Evolutionary conservation across 139 green algal species (phyloP).

Genomic region (Ettlia oleoabundans): DNA sequence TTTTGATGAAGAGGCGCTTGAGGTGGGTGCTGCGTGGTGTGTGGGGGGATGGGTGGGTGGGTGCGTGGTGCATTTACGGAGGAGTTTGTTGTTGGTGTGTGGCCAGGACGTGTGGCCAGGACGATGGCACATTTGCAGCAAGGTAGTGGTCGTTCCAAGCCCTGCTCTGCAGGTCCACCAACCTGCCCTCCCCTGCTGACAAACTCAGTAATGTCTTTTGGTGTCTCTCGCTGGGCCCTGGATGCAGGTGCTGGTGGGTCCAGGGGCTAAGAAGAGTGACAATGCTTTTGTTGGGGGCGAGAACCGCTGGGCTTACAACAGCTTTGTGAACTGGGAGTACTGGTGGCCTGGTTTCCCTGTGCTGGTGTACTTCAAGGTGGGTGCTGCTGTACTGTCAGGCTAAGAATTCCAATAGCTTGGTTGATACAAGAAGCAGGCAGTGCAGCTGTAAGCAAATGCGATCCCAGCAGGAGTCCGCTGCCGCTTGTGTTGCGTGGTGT

Average conservation of each 20-base stretch:
- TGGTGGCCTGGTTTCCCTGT: constrained; percentile 93
- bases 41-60: neutral
- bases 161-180: too few species aligned
- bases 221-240: neutral
- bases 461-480: too few species aligned
- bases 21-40: constrained; percentile 28
- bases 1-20: constrained; percentile 78
- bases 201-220: neutral
- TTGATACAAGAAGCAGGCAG: too few species aligned
- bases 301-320: constrained; percentile 86
- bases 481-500: too few species aligned
- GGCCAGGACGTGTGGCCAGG: neutral
- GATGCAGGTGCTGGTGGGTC: constrained; percentile 65
- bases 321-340: constrained; percentile 83
- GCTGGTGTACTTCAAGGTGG: constrained; percentile 98
- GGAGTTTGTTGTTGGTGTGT: too few species aligned
- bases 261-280: constrained; percentile 62
- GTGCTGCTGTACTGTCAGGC: neutral
- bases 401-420: neutral
- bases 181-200: neutral
- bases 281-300: constrained; percentile 88
- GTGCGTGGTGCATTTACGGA: too few species aligned
- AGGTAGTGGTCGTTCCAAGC: too few species aligned
- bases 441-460: too few species aligned
- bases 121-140: too few species aligned